Evolutionary conservation across 2,329 filamentous ascomycete species (phyloP), one percentile per base, ranked within the genome.

Genomic region (Leptoxyphium fumago): DNA sequence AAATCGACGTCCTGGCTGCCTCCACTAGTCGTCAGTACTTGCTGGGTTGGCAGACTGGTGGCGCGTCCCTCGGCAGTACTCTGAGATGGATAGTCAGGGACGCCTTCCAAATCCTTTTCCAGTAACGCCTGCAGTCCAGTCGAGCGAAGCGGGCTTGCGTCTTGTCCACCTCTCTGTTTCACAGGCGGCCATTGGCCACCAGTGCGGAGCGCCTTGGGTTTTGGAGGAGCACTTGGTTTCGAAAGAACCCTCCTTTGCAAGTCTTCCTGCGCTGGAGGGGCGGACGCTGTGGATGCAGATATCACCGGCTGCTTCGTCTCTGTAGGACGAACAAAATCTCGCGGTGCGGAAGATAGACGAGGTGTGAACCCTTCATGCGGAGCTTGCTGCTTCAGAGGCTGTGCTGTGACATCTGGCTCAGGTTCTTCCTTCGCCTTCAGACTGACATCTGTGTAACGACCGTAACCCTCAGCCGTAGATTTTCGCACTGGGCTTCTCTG

Each of bases 391-490:
- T n/a, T 10, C 38, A 18, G 39, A 32, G 9, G 8, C 39, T 40
- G n/a, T 17, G 28, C 13, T 29, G 26, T 10, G 40, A 43, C 21
- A 39, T 45, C 18, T 43, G 30, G 9, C 14, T 8, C 29, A 38
- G 17, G 9, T 30, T 36, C 6, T 40, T 13, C 2, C 39, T 48
- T 38, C 18, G 38, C n/a, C 21, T 44, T 36, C 14, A 43, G n/a
- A 36, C 44, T 15, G 10, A 44, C 39, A 80, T 83, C 15, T 11
- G 88, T 87, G 61, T 84, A 95, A 47, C 80, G 80, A 7, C 91
- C 91, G 59, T 96, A 96, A 0, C 89, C 89, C 50, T 88, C 80
- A 1, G 88, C 88, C 1, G 86, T 94, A 51, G 80, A 78, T 26
- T 76, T 73, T 11, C 72, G 59, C 1, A 71, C 64, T 5, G 77